Evolutionary conservation across 2,329 filamentous ascomycete genomes (phyloP).

Genomic region (Aspergillus brasiliensis): DNA sequence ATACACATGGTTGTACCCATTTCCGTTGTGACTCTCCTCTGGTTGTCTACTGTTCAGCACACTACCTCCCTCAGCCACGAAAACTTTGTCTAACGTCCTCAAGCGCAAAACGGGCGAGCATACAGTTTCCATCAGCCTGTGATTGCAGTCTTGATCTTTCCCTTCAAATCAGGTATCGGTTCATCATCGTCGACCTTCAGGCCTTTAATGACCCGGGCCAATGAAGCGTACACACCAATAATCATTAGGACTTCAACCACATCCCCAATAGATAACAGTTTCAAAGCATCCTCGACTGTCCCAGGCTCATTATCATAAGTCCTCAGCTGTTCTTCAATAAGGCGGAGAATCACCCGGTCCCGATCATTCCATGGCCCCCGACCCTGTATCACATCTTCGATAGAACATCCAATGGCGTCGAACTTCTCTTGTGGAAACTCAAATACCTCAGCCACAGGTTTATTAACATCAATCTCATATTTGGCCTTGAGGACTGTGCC

Average conservation of each 20-base stretch:
- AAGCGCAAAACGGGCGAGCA: too few species aligned
- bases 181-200: slow-evolving; percentile 13
- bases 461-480: slow-evolving; percentile 14
- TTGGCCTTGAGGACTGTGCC: slow-evolving; percentile 6
- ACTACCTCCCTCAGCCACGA: too few species aligned
- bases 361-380: slow-evolving; percentile 2
- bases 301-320: slow-evolving; percentile 10
- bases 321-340: slow-evolving; percentile 14
- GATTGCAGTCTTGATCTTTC: slow-evolving; percentile 5
- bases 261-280: slow-evolving; percentile 2
- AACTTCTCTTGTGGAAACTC: slow-evolving; percentile 13
- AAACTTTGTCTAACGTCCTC: too few species aligned
- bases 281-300: slow-evolving; percentile 4
- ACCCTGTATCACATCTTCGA: neutral
- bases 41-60: too few species aligned
- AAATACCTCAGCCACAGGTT: slow-evolving; percentile 8
- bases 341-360: slow-evolving; percentile 7
- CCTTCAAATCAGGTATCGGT: slow-evolving; percentile 9
- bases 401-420: slow-evolving; percentile 2
- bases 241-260: slow-evolving; percentile 16
- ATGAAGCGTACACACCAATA: slow-evolving; percentile 11
- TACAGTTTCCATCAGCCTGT: neutral
- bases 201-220: slow-evolving; percentile 14
- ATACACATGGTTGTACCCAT: too few species aligned
- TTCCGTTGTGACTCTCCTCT: too few species aligned